These are phyloP conservation scores for Chaetoscypha palmicola DNA, from an alignment of 2,329 filamentous ascomycete species.

Conservation along the genomic window DNA sequence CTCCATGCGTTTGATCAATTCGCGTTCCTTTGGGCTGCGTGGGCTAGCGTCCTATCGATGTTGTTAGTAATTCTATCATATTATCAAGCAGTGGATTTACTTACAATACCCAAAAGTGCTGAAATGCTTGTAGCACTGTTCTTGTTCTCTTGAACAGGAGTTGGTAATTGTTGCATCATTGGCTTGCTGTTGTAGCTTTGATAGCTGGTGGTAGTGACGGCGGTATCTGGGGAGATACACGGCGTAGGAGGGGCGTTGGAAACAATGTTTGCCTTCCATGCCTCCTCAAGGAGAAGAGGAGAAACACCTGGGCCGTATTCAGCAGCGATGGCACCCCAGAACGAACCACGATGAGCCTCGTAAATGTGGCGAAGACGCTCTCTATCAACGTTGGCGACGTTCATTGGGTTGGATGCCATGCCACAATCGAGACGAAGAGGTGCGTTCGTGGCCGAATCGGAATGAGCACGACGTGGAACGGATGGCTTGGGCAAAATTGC, in stretches of 20 bases:
- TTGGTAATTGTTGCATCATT: slow-evolving; percentile 44
- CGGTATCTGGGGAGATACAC: slow-evolving; percentile 28
- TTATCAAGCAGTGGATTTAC: slow-evolving; percentile 2
- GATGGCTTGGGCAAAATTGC: slow-evolving; percentile 61
- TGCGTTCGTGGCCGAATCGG: slow-evolving; percentile 34
- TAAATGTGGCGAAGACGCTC: slow-evolving; percentile 64
- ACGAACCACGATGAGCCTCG: slow-evolving; percentile 59
- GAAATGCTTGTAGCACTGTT: slow-evolving; percentile 47
- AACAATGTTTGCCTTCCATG: slow-evolving; percentile 44
- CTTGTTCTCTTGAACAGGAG: slow-evolving; percentile 39
- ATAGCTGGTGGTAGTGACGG: slow-evolving; percentile 17
- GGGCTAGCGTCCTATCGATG: slow-evolving; percentile 43
- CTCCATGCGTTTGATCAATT: slow-evolving; percentile 50
- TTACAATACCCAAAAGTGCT: slow-evolving; percentile 49
- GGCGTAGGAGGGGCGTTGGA: slow-evolving; percentile 31
- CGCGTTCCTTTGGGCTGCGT: slow-evolving; percentile 49
- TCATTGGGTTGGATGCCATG: slow-evolving; percentile 37
- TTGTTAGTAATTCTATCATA: slow-evolving; percentile 4
- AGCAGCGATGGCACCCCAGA: slow-evolving; percentile 65
- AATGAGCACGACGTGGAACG: slow-evolving; percentile 38
- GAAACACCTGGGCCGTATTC: slow-evolving; percentile 62
- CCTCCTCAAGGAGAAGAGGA: slow-evolving; percentile 59
- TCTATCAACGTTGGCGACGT: slow-evolving; percentile 41
- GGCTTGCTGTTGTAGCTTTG: slow-evolving; percentile 30
- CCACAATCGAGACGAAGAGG: slow-evolving; percentile 53